Evolutionary conservation across 495 filamentous ascomycete genomes (phyloP), one percentile per base, ranked within the genome.

Genomic region (Neurospora sp.): DNA sequence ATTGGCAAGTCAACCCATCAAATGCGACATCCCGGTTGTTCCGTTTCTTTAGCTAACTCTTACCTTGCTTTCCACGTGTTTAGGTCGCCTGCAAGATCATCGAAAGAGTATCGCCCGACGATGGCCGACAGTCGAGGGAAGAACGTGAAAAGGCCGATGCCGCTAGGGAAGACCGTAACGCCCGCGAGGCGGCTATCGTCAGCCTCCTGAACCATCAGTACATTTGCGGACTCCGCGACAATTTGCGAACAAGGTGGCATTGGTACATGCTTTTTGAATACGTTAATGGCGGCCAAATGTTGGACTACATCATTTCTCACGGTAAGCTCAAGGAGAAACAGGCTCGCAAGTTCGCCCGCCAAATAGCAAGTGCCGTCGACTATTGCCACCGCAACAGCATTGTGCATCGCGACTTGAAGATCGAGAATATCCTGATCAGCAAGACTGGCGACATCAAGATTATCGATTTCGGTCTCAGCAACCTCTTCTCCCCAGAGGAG

Each of bases 261-360:
- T 99, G 96, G 96, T 99, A 99, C 81, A 99, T 99, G 96, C 89
- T 99, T 31, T 99, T 98, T 79, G 96, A 99, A 84, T 97, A 97
- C 81, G 96, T 99, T 82, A 98, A 99, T 80, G 96, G 96, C 69
- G 96, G 96, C 16, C 96, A 99, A 82, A 99, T 99, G 96, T 89
- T 99, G 59, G 96, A 99, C 84, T 99, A 99, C 81, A 99, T 99
- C 82, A 99, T 99, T 78, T 97, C 94, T 14, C 96, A 99, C 79
- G 96, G 96, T 70, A 91, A 95, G 74, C 83, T 99, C 77, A 98
- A 98, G 85, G 96, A 99, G 84, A 99, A 99, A 80, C 95, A 97
- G 82, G 96, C 96, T 3, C 90, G 96, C 74, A 99, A 98, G 79
- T 99, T 99, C 79, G 95, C 93, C 31, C 91, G 96, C 37, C 96